These are phyloP conservation scores for Puccinia triticina DNA, from an alignment of 1,284 basidiomycete genomes.

Conservation along the genomic window DNA sequence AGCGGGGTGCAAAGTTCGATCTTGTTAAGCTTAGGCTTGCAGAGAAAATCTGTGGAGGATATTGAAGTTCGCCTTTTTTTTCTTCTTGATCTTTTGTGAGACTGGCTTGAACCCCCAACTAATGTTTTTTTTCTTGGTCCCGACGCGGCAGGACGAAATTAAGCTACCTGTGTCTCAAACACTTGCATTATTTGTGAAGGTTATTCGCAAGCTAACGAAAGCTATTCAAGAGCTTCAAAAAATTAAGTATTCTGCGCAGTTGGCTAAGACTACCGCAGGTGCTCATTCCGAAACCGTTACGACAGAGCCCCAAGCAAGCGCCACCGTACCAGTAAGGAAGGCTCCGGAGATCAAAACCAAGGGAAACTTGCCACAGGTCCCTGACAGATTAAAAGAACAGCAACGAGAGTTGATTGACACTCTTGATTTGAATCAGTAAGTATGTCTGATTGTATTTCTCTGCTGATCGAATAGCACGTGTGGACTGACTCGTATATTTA, in stretches of 20 bases:
- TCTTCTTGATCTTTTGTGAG: not conserved
- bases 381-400: conserved; percentile 43
- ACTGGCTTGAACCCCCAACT: not conserved
- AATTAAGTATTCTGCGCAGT: conserved; percentile 68
- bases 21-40: conserved; percentile 83
- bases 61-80: conserved; percentile 65
- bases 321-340: not conserved
- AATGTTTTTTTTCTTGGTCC: not conserved
- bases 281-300: not conserved
- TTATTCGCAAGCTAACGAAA: conserved; percentile 81
- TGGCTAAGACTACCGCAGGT: not conserved
- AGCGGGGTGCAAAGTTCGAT: conserved; percentile 82
- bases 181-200: conserved; percentile 87
- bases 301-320: not conserved
- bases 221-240: conserved; percentile 80
- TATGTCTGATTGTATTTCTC: conserved; percentile 30
- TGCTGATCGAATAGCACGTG: not conserved
- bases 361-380: conserved; percentile 1
- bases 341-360: not conserved
- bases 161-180: conserved; percentile 81
- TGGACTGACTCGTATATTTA: not conserved
- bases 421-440: conserved; percentile 49
- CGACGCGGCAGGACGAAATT: conserved; percentile 67
- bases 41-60: conserved; percentile 87
- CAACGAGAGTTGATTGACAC: conserved; percentile 50